Evolutionary conservation across 2,329 filamentous ascomycete genomes (phyloP), one percentile per base, ranked within the genome.

Genomic region (Zelopaecilomyces penicillatus): DNA sequence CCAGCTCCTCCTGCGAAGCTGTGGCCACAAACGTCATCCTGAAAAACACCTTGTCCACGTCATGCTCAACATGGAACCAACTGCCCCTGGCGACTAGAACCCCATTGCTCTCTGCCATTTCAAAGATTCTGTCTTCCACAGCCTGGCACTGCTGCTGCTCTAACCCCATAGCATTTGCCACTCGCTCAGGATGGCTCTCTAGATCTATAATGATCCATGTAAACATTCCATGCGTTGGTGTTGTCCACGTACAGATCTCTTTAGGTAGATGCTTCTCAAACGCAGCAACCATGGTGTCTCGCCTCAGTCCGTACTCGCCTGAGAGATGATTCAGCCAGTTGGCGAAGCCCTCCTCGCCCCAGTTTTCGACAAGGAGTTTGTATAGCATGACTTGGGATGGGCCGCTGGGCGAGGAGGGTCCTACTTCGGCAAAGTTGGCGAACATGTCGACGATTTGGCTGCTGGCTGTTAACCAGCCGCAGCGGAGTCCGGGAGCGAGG

Each of bases 321-420:
- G 87, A 77, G 52, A 95, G 67, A 58, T 85, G 73, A 54, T 87
- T 82, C 47, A 95, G 68, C 89, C 89, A 96, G 56, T 83, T 75
- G 31, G 95, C 65, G 59, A 90, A 96, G 3, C 87, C 87, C n/a
- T 75, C 72, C 58, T 96, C 90, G 33, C 88, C 90, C 89, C 89
- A 96, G 46, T 80, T 77, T 64, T 91, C 85, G 52, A 95, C 89
- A 3, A 96, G 71, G 19, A 95, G 71, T 66, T 91, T 90, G 69
- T 83, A 88, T 45, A 95, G 67, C 11, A 88, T 70, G 11, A 89
- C 70, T 66, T 95, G 88, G 0, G 83, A 78, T 52, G 91, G 75
- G 33, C 89, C 89, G 42, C 78, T 80, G 0, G 90, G 87, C 33
- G 83, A 85, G 61, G 95, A 87, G 33, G 80, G 85, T 36, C 79